Conservation (phyloP, 2,329 filamentous ascomycete species). For the Verticillium zaregamsianum region DNA sequence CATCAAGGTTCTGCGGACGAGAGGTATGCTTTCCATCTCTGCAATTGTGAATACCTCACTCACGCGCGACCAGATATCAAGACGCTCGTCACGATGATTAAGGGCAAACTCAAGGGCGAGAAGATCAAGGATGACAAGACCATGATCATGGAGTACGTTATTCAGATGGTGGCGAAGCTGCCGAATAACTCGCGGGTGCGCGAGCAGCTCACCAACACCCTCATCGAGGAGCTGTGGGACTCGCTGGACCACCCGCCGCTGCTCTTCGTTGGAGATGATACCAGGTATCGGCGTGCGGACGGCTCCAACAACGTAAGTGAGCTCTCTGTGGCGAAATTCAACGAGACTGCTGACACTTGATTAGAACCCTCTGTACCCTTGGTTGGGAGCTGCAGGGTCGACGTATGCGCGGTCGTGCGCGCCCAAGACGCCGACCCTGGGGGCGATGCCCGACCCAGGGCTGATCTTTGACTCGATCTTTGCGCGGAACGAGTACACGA, state of each 20-base stretch:
- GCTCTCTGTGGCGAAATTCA: neutral
- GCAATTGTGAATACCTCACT: constrained; percentile 2
- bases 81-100: constrained; percentile 58
- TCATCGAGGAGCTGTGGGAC: constrained; percentile 68
- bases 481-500: constrained; percentile 43
- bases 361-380: constrained; percentile 60
- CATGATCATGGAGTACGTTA: constrained; percentile 71
- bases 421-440: constrained; percentile 54
- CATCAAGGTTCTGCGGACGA: constrained; percentile 47
- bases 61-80: constrained; percentile 44
- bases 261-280: constrained; percentile 58
- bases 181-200: constrained; percentile 59
- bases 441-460: constrained; percentile 63
- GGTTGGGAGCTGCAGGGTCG: constrained; percentile 63
- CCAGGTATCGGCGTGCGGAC: constrained; percentile 64
- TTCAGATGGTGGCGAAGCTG: constrained; percentile 64
- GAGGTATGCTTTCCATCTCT: constrained; percentile 28
- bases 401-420: constrained; percentile 63
- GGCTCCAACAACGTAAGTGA: constrained; percentile 59
- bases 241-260: constrained; percentile 69
- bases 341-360: neutral
- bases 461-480: constrained; percentile 61
- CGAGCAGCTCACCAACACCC: constrained; percentile 59
- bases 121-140: constrained; percentile 68
- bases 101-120: constrained; percentile 58